Evolutionary conservation across 2,329 filamentous ascomycete species (phyloP), one percentile per base, ranked within the genome.

Genomic region (Sporothrix dimorphospora): DNA sequence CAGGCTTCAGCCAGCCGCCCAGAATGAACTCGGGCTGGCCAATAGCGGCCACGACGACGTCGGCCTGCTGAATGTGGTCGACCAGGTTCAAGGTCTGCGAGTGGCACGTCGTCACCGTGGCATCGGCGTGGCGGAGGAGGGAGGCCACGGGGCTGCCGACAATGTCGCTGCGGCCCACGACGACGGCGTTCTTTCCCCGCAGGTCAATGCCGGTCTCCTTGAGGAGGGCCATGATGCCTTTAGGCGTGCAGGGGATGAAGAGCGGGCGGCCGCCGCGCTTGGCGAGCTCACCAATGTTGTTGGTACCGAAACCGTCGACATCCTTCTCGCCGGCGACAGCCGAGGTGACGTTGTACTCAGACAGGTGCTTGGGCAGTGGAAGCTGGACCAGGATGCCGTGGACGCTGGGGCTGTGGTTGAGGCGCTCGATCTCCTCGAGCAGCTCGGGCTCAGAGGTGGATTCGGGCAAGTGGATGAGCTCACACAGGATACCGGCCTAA

Each of bases 121-220:
- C 96, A 81, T 99, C 93, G 59, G 96, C 95, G 79, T 97, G 97
- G 82, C 94, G 96, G 76, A 99, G 86, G 76, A 99, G 87, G 80
- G 97, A 97, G 85, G 95, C 98, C 79, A 98, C 94, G 21, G 96
- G 96, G 81, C 94, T 97, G 76, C 96, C 96, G 45, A 99, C 96
- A 78, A 99, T 99, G 80, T 99, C 95, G 81, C 95, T 98, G 73
- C 96, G 89, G 66, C 96, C 96, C 67, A 99, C 86, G 19, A 99
- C 95, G 2, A 98, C 95, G 45, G 96, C 96, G 77, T 95, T 91
- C 87, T 98, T 98, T 77, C 96, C 96, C 70, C 88, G 88, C 70
- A 96, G 85, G 71, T 97, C 89, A 53, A 99, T 89, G 8, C 94
- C 94, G 24, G 91, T 90, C 81, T 96, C 93, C 80, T 93, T 83